Percentiles rank a stretch among this genome's conserved stretches.
These are phyloP conservation scores for Fraxinus pennsylvanica DNA, from an alignment of 257 asterid species.

Conservation along the genomic window DNA sequence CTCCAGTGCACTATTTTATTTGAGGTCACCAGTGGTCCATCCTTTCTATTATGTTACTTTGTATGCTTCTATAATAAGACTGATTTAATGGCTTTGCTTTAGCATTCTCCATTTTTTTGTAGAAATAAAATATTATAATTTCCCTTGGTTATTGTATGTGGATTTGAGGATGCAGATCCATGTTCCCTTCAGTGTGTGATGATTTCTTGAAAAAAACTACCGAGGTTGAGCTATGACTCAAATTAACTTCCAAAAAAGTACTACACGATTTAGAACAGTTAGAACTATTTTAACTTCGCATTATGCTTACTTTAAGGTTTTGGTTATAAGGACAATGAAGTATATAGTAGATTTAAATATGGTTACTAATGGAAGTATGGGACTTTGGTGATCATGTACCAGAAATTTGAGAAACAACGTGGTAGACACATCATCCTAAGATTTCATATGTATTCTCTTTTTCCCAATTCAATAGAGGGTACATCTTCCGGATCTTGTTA, in stretches of 20 bases:
- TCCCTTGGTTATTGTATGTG: background rate
- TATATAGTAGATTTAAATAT: background rate
- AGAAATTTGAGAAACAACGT: background rate
- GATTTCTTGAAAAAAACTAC: background rate
- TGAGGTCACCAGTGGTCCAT: background rate
- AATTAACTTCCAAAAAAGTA: background rate
- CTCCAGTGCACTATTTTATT: conserved; percentile 3
- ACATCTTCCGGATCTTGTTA: background rate
- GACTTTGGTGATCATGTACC: background rate
- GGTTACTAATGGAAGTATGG: background rate
- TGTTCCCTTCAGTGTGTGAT: background rate
- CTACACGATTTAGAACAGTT: conserved; percentile 1
- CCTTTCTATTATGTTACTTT: conserved; percentile 13
- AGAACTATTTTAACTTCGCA: background rate
- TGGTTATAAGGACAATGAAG: background rate
- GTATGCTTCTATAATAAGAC: background rate
- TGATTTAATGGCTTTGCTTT: conserved; percentile 17
- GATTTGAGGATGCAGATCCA: conserved; percentile 15
- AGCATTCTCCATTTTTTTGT: background rate
- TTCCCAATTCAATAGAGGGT: background rate
- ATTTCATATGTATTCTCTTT: background rate
- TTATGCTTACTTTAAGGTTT: background rate
- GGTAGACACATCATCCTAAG: background rate
- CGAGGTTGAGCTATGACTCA: conserved; percentile 2
- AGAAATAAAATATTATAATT: background rate